Evolutionary conservation across 768 basidiomycete genomes (phyloP).

Genomic region (Basidioascus undulatus): DNA sequence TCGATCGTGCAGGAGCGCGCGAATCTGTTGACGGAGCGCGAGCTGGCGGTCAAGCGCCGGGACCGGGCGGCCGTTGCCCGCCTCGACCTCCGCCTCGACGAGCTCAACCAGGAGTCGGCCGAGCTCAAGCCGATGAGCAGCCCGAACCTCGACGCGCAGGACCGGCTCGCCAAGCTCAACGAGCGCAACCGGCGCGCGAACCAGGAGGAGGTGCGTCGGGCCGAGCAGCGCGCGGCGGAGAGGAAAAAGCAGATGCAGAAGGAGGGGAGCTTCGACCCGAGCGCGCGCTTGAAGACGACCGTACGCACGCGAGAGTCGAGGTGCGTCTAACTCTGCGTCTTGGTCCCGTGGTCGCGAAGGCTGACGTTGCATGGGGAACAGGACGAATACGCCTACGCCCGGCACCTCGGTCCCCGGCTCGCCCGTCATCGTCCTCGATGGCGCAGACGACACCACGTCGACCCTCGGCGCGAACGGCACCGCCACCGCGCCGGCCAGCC

Average conservation of each 20-base stretch:
- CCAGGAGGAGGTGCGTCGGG: constrained; percentile 48
- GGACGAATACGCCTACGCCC: too few species aligned
- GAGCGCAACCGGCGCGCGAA: constrained; percentile 75
- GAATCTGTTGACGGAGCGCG: constrained; percentile 44
- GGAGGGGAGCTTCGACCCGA: constrained; percentile 6
- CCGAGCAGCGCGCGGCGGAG: constrained; percentile 45
- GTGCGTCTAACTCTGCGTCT: too few species aligned
- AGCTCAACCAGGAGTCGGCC: constrained; percentile 19
- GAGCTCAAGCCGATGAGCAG: constrained; percentile 5
- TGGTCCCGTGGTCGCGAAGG: too few species aligned
- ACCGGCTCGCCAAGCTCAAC: constrained; percentile 55
- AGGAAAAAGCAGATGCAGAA: constrained; percentile 28
- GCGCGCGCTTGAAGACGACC: constrained; percentile 11
- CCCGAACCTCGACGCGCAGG: constrained; percentile 19
- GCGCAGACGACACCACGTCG: not conserved
- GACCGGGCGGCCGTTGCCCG: constrained; percentile 37
- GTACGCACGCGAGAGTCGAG: too few species aligned
- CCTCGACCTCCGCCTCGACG: constrained; percentile 41
- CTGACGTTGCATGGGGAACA: constrained; percentile 7
- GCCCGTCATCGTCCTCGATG: too few species aligned
- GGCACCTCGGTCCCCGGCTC: not conserved
- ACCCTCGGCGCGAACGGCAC: not conserved
- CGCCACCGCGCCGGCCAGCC: constrained; percentile 1
- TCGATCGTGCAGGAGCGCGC: too few species aligned
- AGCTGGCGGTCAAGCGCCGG: constrained; percentile 46